These are phyloP conservation scores for Datisca glomerata DNA, from an alignment of 306 rosid genomes.

Conservation along the genomic window DNA sequence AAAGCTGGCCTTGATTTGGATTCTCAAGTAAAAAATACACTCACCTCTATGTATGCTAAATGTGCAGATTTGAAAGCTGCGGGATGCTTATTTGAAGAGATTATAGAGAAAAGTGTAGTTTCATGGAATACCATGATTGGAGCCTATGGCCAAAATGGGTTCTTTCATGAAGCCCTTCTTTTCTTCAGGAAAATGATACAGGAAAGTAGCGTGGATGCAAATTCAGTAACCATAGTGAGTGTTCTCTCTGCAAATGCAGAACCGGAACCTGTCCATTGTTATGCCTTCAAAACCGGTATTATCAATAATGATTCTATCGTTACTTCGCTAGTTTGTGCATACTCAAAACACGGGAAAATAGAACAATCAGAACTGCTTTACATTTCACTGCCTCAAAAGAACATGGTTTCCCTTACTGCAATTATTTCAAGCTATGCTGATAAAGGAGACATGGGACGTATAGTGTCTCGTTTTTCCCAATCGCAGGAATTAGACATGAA, in stretches of 20 bases:
- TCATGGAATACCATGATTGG: constrained; percentile 87
- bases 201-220: constrained; percentile 32
- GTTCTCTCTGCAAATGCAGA: constrained; percentile 50
- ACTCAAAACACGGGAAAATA: constrained; percentile 35
- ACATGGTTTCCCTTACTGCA: constrained; percentile 54
- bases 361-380: constrained; percentile 37
- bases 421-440: constrained; percentile 49
- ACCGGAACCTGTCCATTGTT: constrained; percentile 41
- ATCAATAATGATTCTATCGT: constrained; percentile 32
- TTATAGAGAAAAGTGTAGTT: constrained; percentile 38
- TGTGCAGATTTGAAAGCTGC: constrained; percentile 47
- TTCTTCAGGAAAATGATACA: constrained; percentile 48
- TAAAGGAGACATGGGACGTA: constrained; percentile 33
- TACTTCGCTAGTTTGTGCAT: constrained; percentile 56
- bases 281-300: constrained; percentile 40
- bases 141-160: constrained; percentile 51
- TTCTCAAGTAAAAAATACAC: constrained; percentile 37
- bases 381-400: constrained; percentile 27
- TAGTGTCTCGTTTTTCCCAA: constrained; percentile 31
- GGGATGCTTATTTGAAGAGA: constrained; percentile 41
- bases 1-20: constrained; percentile 30
- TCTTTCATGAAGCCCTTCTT: constrained; percentile 28
- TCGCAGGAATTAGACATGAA: constrained; percentile 35
- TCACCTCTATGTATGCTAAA: constrained; percentile 68
- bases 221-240: constrained; percentile 51